Conservation (phyloP, 2,329 filamentous ascomycete genomes). For the Penicillium sp. region DNA sequence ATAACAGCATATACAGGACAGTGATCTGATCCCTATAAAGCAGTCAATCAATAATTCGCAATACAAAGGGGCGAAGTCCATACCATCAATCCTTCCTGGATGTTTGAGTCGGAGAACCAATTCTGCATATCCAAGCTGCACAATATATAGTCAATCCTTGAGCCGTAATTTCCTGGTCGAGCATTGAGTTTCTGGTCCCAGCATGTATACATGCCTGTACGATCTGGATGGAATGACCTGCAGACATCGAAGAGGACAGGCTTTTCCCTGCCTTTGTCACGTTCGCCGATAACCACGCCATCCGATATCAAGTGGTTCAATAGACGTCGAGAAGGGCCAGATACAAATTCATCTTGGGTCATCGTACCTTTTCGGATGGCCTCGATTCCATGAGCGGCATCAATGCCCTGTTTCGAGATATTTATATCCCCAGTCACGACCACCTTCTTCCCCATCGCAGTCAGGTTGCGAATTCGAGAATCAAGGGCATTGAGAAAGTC, state of each 20-base stretch:
- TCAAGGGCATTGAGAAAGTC: conserved; percentile 80
- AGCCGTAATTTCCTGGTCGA: conserved; percentile 91
- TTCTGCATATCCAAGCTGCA: conserved; percentile 74
- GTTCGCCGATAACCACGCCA: conserved; percentile 62
- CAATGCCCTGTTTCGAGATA: conserved; percentile 66
- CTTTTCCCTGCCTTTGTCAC: conserved; percentile 66
- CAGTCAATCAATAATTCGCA: conserved; percentile 16
- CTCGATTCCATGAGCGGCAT: conserved; percentile 73
- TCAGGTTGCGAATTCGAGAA: conserved; percentile 77
- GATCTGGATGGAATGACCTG: conserved; percentile 73
- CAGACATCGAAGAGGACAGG: conserved; percentile 81
- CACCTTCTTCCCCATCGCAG: conserved; percentile 76
- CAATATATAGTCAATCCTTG: conserved; percentile 89
- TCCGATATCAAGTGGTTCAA: conserved; percentile 83
- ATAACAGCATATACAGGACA: conserved; percentile 85
- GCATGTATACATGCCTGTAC: conserved; percentile 91
- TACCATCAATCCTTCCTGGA: conserved; percentile 83
- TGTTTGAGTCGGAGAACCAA: conserved; percentile 79
- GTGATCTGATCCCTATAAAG: conserved; percentile 75
- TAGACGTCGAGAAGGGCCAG: conserved; percentile 67
- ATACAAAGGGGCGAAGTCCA: conserved; percentile 2
- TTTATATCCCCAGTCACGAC: conserved; percentile 88
- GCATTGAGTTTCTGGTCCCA: conserved; percentile 95
- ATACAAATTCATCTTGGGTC: conserved; percentile 69
- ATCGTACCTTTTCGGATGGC: conserved; percentile 67